These are phyloP conservation scores for Mycena amicta DNA, from an alignment of 768 basidiomycete genomes.

Conservation along the genomic window DNA sequence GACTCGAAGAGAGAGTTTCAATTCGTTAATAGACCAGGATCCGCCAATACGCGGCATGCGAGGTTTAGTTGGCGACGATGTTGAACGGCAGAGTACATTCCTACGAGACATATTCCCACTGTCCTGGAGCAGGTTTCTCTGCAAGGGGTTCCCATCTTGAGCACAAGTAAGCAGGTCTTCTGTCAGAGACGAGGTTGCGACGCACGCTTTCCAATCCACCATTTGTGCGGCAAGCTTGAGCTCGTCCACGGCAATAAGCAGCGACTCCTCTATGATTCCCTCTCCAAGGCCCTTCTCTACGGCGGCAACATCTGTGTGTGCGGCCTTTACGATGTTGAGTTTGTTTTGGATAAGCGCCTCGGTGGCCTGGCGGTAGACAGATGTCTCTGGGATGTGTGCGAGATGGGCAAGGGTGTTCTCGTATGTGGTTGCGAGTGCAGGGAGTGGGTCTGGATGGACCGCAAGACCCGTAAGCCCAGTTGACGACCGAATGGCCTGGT, in stretches of 20 bases:
- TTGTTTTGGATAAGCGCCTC: constrained; percentile 85
- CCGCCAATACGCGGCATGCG: no score
- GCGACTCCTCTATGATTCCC: constrained; percentile 84
- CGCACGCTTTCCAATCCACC: constrained; percentile 96
- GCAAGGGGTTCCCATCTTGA: constrained; percentile 87
- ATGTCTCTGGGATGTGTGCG: constrained; percentile 71
- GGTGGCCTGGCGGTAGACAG: constrained; percentile 87
- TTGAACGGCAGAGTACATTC: no score
- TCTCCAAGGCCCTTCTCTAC: constrained; percentile 80
- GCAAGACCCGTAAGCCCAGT: constrained; percentile 86
- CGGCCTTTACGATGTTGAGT: constrained; percentile 69
- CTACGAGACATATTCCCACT: constrained; percentile 80
- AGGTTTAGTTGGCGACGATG: no score
- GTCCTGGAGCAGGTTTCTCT: constrained; percentile 76
- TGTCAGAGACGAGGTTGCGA: constrained; percentile 27
- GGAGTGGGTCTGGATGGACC: constrained; percentile 85
- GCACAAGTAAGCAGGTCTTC: constrained; percentile 7
- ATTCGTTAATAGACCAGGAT: no score
- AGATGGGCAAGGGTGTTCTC: constrained; percentile 73
- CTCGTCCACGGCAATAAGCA: constrained; percentile 85
- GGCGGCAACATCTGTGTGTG: constrained; percentile 62
- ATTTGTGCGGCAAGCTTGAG: constrained; percentile 75
- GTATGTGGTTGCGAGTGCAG: constrained; percentile 75
- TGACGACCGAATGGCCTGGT: constrained; percentile 70
- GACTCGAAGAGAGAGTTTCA: no score